These are phyloP conservation scores for Corylus heterophylla DNA, from an alignment of 306 rosid species.

Conservation along the genomic window DNA sequence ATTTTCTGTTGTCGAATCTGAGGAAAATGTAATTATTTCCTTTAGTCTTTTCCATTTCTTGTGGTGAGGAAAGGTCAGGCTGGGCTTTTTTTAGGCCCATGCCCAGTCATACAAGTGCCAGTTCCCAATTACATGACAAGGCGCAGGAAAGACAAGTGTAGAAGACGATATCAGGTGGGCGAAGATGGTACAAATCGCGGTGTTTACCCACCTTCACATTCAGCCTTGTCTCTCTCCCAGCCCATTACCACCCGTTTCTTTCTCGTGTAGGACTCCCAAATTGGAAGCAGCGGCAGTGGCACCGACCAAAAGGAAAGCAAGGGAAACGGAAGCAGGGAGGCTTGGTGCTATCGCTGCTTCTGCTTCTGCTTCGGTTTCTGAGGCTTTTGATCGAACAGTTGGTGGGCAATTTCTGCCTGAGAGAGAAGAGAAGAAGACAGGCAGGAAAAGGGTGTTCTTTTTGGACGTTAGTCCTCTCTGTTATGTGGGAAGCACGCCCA, in stretches of 20 bases:
- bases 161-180: not conserved
- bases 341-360: constrained; percentile 17
- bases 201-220: constrained; percentile 27
- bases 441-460: constrained; percentile 65
- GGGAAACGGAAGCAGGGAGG: constrained; percentile 32
- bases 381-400: constrained; percentile 29
- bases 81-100: not conserved
- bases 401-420: constrained; percentile 30
- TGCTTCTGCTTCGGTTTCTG: constrained; percentile 1
- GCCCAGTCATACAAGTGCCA: not conserved
- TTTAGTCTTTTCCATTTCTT: too few species aligned
- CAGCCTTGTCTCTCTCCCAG: constrained; percentile 31
- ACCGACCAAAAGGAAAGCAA: not conserved
- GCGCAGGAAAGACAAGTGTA: not conserved
- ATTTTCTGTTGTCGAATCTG: too few species aligned
- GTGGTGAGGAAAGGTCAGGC: too few species aligned
- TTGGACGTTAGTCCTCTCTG: constrained; percentile 87
- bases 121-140: not conserved
- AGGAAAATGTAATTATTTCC: too few species aligned
- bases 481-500: constrained; percentile 67
- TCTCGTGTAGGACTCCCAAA: constrained; percentile 25
- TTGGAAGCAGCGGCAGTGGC: not conserved
- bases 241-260: constrained; percentile 10
- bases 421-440: constrained; percentile 24
- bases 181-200: constrained; percentile 28